These are phyloP conservation scores for Verbascum thapsus DNA, from an alignment of 257 asterid genomes.

Conservation along the genomic window DNA sequence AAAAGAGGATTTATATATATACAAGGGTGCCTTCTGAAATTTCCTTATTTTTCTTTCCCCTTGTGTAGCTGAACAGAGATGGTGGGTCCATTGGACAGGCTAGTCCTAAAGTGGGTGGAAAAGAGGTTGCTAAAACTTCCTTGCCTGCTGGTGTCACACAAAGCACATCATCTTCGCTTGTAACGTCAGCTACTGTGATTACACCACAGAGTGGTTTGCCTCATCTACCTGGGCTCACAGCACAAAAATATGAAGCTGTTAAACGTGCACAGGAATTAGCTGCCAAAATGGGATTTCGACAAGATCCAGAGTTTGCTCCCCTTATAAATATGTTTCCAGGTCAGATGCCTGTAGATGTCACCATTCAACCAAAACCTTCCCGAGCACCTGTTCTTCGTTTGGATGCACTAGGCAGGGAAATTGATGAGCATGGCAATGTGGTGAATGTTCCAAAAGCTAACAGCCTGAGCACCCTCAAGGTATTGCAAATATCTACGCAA, in stretches of 20 bases:
- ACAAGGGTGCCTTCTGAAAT: conserved; percentile 17
- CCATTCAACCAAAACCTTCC: conserved; percentile 85
- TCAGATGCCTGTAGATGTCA: conserved; percentile 71
- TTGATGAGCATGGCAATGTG: conserved; percentile 91
- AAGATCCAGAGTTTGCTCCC: conserved; percentile 89
- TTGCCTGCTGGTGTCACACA: conserved; percentile 35
- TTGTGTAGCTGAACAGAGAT: conserved; percentile 65
- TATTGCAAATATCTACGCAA: conserved; percentile 25
- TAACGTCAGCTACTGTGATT: conserved; percentile 34
- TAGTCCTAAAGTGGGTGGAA: conserved; percentile 47
- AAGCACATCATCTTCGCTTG: conserved; percentile 36
- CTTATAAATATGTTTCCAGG: conserved; percentile 89
- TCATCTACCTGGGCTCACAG: conserved; percentile 70
- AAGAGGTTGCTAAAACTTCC: conserved; percentile 38
- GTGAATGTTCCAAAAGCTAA: conserved; percentile 76
- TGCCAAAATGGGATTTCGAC: conserved; percentile 91
- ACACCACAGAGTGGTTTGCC: conserved; percentile 62
- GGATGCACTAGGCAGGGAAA: conserved; percentile 94
- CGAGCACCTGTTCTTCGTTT: conserved; percentile 91
- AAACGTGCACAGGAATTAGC: conserved; percentile 93
- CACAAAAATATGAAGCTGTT: conserved; percentile 75
- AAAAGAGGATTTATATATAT: not conserved
- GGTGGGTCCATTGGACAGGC: conserved; percentile 47
- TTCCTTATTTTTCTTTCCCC: conserved; percentile 12
- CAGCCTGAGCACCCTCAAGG: conserved; percentile 92